Evolutionary conservation across 1,284 basidiomycete genomes (phyloP).

Genomic region (Boletus calvinii): DNA sequence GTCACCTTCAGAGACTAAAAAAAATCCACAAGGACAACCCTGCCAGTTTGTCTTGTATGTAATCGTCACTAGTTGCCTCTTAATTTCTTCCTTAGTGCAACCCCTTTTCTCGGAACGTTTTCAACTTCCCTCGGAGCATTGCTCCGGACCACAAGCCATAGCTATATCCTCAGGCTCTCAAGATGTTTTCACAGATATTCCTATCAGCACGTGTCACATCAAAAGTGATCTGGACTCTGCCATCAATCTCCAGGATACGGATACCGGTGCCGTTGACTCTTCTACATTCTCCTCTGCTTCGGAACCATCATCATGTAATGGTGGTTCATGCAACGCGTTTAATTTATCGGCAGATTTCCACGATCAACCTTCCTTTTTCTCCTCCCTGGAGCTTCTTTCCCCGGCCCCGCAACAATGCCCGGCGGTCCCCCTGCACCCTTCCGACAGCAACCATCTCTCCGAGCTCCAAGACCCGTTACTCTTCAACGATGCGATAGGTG

Average conservation of each 20-base stretch:
- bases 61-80: background rate
- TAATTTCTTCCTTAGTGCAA: constrained; percentile 17
- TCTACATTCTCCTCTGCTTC: constrained; percentile 10
- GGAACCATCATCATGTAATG: constrained; percentile 7
- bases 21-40: constrained; percentile 33
- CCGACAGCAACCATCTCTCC: constrained; percentile 15
- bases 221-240: constrained; percentile 19
- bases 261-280: background rate
- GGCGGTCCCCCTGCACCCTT: background rate
- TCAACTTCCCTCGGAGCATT: constrained; percentile 16
- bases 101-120: constrained; percentile 29
- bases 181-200: constrained; percentile 12
- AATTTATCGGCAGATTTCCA: constrained; percentile 9
- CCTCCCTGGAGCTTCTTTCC: constrained; percentile 11
- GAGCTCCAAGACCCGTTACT: constrained; percentile 14
- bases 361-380: constrained; percentile 7
- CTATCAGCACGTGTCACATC: constrained; percentile 11
- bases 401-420: constrained; percentile 12
- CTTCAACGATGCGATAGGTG: constrained; percentile 20
- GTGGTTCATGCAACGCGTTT: background rate
- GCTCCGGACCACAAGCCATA: constrained; percentile 1
- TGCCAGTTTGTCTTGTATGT: constrained; percentile 23
- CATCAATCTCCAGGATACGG: constrained; percentile 10
- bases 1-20: constrained; percentile 34
- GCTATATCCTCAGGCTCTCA: constrained; percentile 13